A percentile compares a stretch with the other conserved stretches of the same genome.
These are phyloP conservation scores for Gaultheria prostrata DNA, from an alignment of 148 eudicot genomes.

Conservation along the genomic window DNA sequence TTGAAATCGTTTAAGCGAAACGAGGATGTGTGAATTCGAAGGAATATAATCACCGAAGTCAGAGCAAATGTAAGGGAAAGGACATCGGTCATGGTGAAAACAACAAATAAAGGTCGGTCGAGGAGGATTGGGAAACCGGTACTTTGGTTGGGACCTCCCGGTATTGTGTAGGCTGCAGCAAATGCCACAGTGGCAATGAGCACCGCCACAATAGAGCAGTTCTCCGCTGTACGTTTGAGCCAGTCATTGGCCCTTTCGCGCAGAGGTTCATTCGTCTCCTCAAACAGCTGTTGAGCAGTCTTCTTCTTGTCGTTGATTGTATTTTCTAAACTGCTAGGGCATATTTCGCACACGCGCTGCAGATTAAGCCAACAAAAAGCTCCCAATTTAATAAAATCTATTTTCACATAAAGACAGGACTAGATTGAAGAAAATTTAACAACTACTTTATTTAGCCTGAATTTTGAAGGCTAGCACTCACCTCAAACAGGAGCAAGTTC, in stretches of 20 bases:
- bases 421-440: background rate
- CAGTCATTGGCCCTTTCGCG: background rate
- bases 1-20: constrained; percentile 4
- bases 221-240: constrained; percentile 8
- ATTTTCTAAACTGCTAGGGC: background rate
- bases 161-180: constrained; percentile 17
- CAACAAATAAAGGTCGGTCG: constrained; percentile 5
- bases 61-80: constrained; percentile 11
- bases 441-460: background rate
- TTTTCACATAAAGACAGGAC: background rate
- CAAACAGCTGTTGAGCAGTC: constrained; percentile 4
- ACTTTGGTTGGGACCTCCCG: constrained; percentile 9
- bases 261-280: background rate
- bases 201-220: constrained; percentile 14
- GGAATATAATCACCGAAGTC: background rate
- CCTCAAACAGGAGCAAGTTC: constrained; percentile 11
- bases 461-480: background rate
- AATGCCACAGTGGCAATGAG: constrained; percentile 19
- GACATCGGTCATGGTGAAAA: constrained; percentile 18
- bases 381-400: background rate
- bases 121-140: constrained; percentile 17
- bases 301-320: background rate
- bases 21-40: constrained; percentile 8
- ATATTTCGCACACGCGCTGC: background rate
- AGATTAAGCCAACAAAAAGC: background rate